Percentiles rank a stretch among this genome's conserved stretches.
These are phyloP conservation scores for Geranomyces variabilis DNA, from an alignment of 192 early-diverging fungal species.

Conservation along the genomic window DNA sequence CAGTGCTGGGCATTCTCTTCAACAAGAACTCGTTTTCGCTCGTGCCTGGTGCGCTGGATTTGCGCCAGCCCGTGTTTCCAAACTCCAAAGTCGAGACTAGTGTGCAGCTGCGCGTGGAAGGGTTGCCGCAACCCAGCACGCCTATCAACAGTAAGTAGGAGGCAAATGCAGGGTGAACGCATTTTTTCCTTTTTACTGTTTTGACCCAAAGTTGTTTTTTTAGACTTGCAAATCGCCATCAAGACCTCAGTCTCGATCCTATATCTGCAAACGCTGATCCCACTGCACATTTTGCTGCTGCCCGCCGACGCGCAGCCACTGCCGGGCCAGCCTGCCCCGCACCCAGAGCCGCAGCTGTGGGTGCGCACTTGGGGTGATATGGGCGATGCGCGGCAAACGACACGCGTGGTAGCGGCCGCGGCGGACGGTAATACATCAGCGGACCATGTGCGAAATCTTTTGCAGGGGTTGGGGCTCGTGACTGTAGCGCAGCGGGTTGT, in stretches of 20 bases:
- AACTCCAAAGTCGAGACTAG: slow-evolving; percentile 47
- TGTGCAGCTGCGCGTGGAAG: slow-evolving; percentile 57
- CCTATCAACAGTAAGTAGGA: slow-evolving; percentile 52
- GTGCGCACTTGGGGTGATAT: slow-evolving; percentile 30
- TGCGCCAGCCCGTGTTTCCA: slow-evolving; percentile 46
- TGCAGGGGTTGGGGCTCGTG: slow-evolving; percentile 60
- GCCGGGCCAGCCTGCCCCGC: neutral
- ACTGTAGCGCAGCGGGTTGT: slow-evolving; percentile 65
- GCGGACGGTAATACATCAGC: neutral
- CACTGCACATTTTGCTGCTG: slow-evolving; percentile 53
- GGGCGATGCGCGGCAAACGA: neutral
- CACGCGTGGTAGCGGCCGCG: neutral
- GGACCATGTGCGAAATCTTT: slow-evolving; percentile 11
- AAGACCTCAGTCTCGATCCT: slow-evolving; percentile 68
- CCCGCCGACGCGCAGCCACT: slow-evolving; percentile 6
- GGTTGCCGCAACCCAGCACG: slow-evolving; percentile 47
- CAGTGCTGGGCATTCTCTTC: slow-evolving; percentile 76
- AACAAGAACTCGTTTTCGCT: slow-evolving; percentile 78
- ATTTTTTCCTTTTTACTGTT: no score
- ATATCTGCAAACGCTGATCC: slow-evolving; percentile 71
- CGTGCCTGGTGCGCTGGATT: slow-evolving; percentile 52
- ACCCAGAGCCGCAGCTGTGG: slow-evolving; percentile 14
- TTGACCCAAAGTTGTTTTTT: no score
- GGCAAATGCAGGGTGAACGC: neutral
- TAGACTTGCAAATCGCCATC: slow-evolving; percentile 70